A percentile compares a stretch with the other conserved stretches of the same genome.
These are phyloP conservation scores for Ustulina deusta DNA, from an alignment of 2,329 filamentous ascomycete genomes.

Conservation along the genomic window DNA sequence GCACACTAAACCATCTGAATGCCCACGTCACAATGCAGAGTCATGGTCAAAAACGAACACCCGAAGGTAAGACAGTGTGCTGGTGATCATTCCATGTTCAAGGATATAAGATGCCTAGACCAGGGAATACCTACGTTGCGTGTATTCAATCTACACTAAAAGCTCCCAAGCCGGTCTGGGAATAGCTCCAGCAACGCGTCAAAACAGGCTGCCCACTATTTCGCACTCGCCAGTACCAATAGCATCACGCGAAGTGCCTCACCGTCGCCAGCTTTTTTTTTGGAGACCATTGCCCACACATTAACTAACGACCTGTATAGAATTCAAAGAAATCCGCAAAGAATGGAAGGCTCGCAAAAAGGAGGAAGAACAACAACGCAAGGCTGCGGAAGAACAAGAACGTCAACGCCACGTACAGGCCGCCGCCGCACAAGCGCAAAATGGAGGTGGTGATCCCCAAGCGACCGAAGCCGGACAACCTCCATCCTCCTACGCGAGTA, in stretches of 20 bases:
- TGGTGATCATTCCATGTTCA: constrained; percentile 3
- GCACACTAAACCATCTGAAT: constrained; percentile 96
- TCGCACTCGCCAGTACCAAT: background rate
- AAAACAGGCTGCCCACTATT: background rate
- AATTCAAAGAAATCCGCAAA: constrained; percentile 99
- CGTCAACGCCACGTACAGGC: constrained; percentile 68
- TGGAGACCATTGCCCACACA: background rate
- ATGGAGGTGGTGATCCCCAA: constrained; percentile 62
- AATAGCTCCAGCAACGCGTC: constrained; percentile 13
- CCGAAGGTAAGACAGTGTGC: constrained; percentile 79
- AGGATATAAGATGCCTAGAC: constrained; percentile 2
- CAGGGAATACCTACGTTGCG: background rate
- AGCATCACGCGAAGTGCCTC: background rate
- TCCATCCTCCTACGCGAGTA: constrained; percentile 68
- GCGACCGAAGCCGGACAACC: constrained; percentile 65
- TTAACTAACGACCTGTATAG: constrained; percentile 62
- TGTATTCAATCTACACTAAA: constrained; percentile 22
- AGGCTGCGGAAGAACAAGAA: constrained; percentile 87
- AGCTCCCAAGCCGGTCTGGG: constrained; percentile 15
- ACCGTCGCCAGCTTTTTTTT: background rate
- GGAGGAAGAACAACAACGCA: constrained; percentile 92
- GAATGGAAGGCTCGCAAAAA: constrained; percentile 99
- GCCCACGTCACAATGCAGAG: constrained; percentile 99
- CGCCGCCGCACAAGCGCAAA: constrained; percentile 67
- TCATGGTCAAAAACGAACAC: constrained; percentile 92